Evolutionary conservation across 2,329 filamentous ascomycete species (phyloP), one percentile per base, ranked within the genome.

Genomic region (Pseudogymnoascus sp.): DNA sequence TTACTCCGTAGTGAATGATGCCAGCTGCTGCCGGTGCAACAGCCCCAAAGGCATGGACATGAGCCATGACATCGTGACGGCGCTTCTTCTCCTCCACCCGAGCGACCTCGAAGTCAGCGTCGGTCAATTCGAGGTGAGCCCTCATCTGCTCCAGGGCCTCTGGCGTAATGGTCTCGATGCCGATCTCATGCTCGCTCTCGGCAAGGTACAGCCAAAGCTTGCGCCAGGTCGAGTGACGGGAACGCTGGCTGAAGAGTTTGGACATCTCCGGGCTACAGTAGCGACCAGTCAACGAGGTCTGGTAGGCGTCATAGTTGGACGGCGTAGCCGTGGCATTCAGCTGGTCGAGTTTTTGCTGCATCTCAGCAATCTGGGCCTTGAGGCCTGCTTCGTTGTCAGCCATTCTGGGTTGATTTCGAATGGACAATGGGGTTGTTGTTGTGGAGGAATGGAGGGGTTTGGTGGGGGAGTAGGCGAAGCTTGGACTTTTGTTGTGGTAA

Each of bases 161-260:
- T 18, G 82, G 75, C 12, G 84, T 86, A 72, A 96, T 92, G 12
- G 50, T 56, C 7, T 83, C 78, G 56, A 96, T 83, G 2, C 91
- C 91, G 1, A 96, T 82, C 75, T 92, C 88, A 74, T 87, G 86
- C 79, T 96, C 88, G 12, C 83, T 80, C 79, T 96, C 88, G 25
- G 92, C 92, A 16, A 96, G 87, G 76, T 82, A 86, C 47, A 93
- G 79, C 92, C 92, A 96, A 21, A 96, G 84, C 73, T 90, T 82
- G 67, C 92, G 85, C 91, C 91, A 95, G 63, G 86, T 91, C 44
- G 84, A 87, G 74, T 87, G 85, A 31, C 91, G 83, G 62, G 85
- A 87, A 47, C 91, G 84, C 64, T 87, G 84, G 69, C 86, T 88
- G 80, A 96, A 97, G 66, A 96, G 84, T 67, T 83, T 81, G 70